Conservation (phyloP, 495 filamentous ascomycete species). For the Amniculicola lignicola region DNA sequence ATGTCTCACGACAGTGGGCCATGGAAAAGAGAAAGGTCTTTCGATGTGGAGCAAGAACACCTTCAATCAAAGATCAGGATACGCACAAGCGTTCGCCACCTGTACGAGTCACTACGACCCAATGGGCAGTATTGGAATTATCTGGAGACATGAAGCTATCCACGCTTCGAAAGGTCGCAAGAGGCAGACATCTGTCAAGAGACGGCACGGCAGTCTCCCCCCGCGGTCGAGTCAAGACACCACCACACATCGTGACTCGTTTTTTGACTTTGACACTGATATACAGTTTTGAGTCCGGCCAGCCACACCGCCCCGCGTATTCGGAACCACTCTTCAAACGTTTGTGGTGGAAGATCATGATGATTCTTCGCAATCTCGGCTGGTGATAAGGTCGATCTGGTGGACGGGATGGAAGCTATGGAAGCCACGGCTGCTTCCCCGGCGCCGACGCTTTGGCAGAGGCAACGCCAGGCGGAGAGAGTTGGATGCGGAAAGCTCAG, state of each 20-base stretch:
- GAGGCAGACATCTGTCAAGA: no score
- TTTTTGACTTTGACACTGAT: no score
- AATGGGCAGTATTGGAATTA: no score
- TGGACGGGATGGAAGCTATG: constrained; percentile 18
- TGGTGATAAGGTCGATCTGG: constrained; percentile 29
- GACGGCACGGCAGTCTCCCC: no score
- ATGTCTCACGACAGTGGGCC: constrained; percentile 20
- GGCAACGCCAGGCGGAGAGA: constrained; percentile 15
- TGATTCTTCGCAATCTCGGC: constrained; percentile 20
- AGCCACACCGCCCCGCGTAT: background rate
- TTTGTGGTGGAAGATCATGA: constrained; percentile 14
- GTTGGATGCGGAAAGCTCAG: constrained; percentile 18
- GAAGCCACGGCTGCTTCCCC: constrained; percentile 34
- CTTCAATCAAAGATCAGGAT: background rate
- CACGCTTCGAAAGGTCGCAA: no score
- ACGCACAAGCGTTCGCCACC: constrained; percentile 16
- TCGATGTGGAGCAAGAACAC: background rate
- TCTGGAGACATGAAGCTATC: no score
- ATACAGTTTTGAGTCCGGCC: no score
- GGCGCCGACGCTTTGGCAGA: constrained; percentile 28
- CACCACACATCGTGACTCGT: no score
- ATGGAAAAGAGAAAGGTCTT: background rate
- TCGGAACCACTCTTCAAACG: background rate
- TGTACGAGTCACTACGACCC: no score
- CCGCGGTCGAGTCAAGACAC: no score